phyloP scores from a whole-genome alignment of 2,329 filamentous ascomycete species.

The Trichophyton schoenleinii region DNA sequence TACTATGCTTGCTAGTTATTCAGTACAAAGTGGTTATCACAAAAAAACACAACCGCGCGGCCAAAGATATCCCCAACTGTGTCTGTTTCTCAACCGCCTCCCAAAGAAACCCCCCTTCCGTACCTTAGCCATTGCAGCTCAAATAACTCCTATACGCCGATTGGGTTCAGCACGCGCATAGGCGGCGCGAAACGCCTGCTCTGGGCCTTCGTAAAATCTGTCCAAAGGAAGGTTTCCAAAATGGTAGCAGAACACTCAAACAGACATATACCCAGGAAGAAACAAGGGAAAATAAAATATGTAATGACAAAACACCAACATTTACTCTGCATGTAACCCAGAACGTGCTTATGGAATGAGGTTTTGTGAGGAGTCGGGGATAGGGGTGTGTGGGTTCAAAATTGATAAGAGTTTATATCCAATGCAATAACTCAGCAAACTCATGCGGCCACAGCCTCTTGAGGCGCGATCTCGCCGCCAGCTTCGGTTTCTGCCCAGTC shows the following conservation, averaged over 20 bases:
- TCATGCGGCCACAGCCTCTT: slow-evolving; percentile 15
- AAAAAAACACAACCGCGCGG: not conserved
- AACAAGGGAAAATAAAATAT: not conserved
- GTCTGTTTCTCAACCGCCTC: not conserved
- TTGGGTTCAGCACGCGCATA: not conserved
- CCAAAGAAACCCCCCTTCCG: not conserved
- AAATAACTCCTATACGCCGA: not conserved
- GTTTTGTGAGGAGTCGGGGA: not conserved
- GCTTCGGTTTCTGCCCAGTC: slow-evolving; percentile 71
- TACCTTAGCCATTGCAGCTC: not conserved
- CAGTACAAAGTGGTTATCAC: not conserved
- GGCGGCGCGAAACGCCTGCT: not conserved
- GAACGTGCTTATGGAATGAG: not conserved
- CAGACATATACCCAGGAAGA: not conserved
- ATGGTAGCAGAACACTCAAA: not conserved
- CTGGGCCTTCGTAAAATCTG: not conserved
- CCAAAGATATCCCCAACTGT: not conserved
- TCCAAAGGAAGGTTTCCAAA: not conserved
- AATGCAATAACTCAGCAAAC: not conserved
- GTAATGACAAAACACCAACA: not conserved
- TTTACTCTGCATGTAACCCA: not conserved
- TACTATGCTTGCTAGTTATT: not conserved
- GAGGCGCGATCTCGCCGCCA: slow-evolving; percentile 33
- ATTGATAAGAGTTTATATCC: not conserved
- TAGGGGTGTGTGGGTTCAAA: not conserved